A percentile compares a stretch with the other conserved stretches of the same genome.
These are phyloP conservation scores for Ceratobasidium sp. DNA, from an alignment of 1,284 basidiomycete species.

Conservation along the genomic window DNA sequence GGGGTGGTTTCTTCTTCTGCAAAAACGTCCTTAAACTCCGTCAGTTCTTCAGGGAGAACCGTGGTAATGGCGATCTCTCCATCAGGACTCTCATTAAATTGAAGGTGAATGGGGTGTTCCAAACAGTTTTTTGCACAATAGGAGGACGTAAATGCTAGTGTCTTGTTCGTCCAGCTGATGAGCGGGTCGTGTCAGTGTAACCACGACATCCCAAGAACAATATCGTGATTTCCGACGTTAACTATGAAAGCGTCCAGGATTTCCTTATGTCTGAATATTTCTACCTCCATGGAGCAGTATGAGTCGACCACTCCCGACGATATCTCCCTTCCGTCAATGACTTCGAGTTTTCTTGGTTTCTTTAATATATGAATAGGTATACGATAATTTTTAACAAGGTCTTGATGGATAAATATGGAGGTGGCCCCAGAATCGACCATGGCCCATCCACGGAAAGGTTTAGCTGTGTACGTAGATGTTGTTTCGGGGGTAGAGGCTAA, in stretches of 20 bases:
- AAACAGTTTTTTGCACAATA: background rate
- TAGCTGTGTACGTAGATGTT: background rate
- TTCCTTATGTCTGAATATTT: background rate
- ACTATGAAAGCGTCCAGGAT: background rate
- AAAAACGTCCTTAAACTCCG: constrained; percentile 41
- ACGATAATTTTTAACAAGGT: background rate
- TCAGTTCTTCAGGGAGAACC: constrained; percentile 28
- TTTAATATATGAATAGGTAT: background rate
- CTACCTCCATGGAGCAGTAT: background rate
- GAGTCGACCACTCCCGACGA: background rate
- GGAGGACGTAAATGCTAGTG: background rate
- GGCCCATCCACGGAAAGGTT: background rate
- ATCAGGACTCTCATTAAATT: background rate
- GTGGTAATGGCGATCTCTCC: background rate
- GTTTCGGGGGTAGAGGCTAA: background rate
- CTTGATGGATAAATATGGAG: constrained; percentile 1
- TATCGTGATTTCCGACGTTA: constrained; percentile 8
- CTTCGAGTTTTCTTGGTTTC: background rate
- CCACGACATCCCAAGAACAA: constrained; percentile 45
- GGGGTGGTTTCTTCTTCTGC: constrained; percentile 29
- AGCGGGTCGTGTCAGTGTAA: constrained; percentile 40
- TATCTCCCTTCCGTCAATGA: background rate
- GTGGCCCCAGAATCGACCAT: background rate
- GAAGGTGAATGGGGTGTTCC: background rate
- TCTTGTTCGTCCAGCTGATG: constrained; percentile 32